phyloP scores from a whole-genome alignment of 441 rosid genomes.

The Adansonia grandidieri region DNA sequence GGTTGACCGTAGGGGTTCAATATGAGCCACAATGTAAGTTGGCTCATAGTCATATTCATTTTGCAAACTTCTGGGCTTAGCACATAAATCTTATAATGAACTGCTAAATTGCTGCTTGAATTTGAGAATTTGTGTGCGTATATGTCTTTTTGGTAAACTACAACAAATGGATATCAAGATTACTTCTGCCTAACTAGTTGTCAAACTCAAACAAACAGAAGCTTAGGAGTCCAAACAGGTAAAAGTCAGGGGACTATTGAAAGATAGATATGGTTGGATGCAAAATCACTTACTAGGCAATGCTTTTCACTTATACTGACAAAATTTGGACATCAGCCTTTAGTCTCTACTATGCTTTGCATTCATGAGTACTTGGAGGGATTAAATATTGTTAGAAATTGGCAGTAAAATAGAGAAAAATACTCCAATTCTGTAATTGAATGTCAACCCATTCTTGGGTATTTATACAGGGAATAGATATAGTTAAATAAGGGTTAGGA shows the following conservation, averaged over 20 bases:
- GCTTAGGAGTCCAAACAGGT: not conserved
- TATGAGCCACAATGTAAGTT: conserved; percentile 80
- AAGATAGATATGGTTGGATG: not conserved
- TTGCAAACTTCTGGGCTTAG: not conserved
- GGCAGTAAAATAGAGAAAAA: too few species aligned
- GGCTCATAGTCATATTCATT: conserved; percentile 18
- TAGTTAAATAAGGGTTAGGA: too few species aligned
- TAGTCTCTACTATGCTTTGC: conserved; percentile 2
- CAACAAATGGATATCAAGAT: not conserved
- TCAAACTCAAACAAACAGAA: not conserved
- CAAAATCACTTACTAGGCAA: not conserved
- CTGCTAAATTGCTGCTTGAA: conserved; percentile 8
- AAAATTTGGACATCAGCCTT: not conserved
- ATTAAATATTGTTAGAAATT: not conserved
- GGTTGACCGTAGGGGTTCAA: conserved; percentile 78
- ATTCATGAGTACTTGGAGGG: not conserved
- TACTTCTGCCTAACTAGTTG: not conserved
- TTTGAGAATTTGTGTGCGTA: not conserved
- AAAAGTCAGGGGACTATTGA: not conserved
- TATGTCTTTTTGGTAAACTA: not conserved
- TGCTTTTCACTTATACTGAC: not conserved
- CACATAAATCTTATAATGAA: not conserved
- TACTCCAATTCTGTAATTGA: too few species aligned
- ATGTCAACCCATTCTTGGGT: too few species aligned
- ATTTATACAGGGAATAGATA: too few species aligned